Base-by-base conservation (phyloP, 1,139 yeast species). In the Yamadazyma pseudoaaseri region DNA sequence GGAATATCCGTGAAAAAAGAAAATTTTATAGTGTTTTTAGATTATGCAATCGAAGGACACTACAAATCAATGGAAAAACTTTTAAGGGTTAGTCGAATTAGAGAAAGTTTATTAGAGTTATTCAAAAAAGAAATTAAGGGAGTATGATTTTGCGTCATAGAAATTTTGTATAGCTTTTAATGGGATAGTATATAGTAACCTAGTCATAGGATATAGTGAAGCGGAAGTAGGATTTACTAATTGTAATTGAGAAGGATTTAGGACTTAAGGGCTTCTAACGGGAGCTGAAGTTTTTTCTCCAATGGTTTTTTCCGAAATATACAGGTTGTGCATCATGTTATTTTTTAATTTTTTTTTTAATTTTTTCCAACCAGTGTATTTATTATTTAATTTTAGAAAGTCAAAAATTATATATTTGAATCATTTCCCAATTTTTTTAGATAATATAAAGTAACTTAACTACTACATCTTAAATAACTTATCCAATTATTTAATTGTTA, bases 1-100 rank as follows among this genome's bases (percentile, higher is more conserved):
- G n/a, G n/a, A n/a, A n/a, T n/a, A n/a, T n/a, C n/a, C n/a, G n/a
- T n/a, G n/a, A n/a, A n/a, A n/a, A n/a, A n/a, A n/a, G n/a, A n/a
- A n/a, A n/a, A n/a, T n/a, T n/a, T n/a, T n/a, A n/a, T n/a, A n/a
- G n/a, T n/a, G 22, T 29, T 29, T 29, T 33, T 28, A 37, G 40
- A 37, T 37, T 37, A 37, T 37, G 40, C 40, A 34, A 34, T 36
- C 35, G 40, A 37, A 37, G 40, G 37, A 32, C 27, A 23, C 26
- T 29, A 25, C 12, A 10, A 28, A 20, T 11, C 9, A 13, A n/a
- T n/a, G n/a, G n/a, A n/a, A n/a, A n/a, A n/a, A 7, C 13, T 22
- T 22, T 22, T 6, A 7, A 18, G 20, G 20, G 6, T 7, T 7
- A 7, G 7, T n/a, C 25, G 25, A 11, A 9, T 22, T 22, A 9